Evolutionary conservation across 305 asterid genomes (phyloP).

Genomic region (Fraxinus platypoda): DNA sequence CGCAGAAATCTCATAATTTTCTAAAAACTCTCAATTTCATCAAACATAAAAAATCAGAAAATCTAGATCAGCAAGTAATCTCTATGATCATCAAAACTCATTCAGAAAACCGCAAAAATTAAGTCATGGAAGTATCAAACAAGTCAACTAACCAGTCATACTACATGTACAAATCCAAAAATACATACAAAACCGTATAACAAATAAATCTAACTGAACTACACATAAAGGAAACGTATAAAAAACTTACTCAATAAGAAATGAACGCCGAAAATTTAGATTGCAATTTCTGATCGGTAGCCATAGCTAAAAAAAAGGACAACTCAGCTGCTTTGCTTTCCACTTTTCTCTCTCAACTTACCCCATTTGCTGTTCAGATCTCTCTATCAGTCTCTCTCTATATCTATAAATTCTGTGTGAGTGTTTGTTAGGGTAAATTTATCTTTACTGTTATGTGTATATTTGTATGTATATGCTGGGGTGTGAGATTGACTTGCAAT

Average conservation of each 20-base stretch:
- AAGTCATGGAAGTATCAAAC: background rate
- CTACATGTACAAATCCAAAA: slow-evolving; percentile 7
- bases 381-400: slow-evolving; percentile 12
- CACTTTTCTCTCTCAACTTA: slow-evolving; percentile 22
- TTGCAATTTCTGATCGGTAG: slow-evolving; percentile 18
- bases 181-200: slow-evolving; percentile 17
- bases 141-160: slow-evolving; percentile 30
- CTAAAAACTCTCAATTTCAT: slow-evolving; percentile 24
- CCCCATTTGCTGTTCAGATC: slow-evolving; percentile 27
- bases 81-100: slow-evolving; percentile 23
- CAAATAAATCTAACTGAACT: slow-evolving; percentile 17
- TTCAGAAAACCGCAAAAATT: background rate
- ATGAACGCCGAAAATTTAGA: slow-evolving; percentile 18
- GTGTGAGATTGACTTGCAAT: slow-evolving; percentile 26
- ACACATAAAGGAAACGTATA: slow-evolving; percentile 16
- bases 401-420: slow-evolving; percentile 11
- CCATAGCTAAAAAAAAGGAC: slow-evolving; percentile 10
- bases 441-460: slow-evolving; percentile 13
- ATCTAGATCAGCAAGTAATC: slow-evolving; percentile 35
- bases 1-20: slow-evolving; percentile 13
- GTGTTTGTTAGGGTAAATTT: slow-evolving; percentile 18
- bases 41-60: slow-evolving; percentile 7
- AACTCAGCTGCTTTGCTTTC: slow-evolving; percentile 22
- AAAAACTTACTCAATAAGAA: slow-evolving; percentile 37
- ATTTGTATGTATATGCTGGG: slow-evolving; percentile 21